Evolutionary conservation across 768 basidiomycete species (phyloP).

Genomic region (Hirschioporus abietinus): DNA sequence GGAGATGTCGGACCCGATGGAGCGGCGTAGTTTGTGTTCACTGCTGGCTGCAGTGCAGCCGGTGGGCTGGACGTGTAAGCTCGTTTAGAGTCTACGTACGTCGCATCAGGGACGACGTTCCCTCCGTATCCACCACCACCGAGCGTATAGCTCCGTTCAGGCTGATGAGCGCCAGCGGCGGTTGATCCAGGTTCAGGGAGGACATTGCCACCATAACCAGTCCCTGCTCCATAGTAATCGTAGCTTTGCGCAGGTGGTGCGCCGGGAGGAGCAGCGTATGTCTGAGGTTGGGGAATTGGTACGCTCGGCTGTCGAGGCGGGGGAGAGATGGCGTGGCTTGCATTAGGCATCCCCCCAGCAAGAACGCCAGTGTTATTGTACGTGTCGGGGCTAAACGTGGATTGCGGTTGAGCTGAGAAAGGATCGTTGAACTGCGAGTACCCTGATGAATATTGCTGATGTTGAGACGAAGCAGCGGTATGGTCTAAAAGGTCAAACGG

Average conservation of each 20-base stretch:
- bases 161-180: constrained; percentile 14
- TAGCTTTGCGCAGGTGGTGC: constrained; percentile 10
- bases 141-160: constrained; percentile 51
- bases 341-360: not conserved
- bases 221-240: constrained; percentile 11
- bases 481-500: constrained; percentile 38
- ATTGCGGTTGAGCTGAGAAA: constrained; percentile 32
- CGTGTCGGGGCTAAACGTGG: constrained; percentile 30
- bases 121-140: constrained; percentile 53
- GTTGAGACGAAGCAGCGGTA: constrained; percentile 35
- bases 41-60: constrained; percentile 19
- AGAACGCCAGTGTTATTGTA: constrained; percentile 31
- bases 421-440: constrained; percentile 47
- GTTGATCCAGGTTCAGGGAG: not conserved
- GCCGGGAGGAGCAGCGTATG: constrained; percentile 17
- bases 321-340: constrained; percentile 8
- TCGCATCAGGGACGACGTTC: constrained; percentile 34
- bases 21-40: constrained; percentile 3
- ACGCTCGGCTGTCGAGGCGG: constrained; percentile 18
- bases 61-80: constrained; percentile 23
- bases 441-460: constrained; percentile 42
- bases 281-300: constrained; percentile 18
- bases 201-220: not conserved
- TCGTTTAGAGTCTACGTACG: constrained; percentile 15
- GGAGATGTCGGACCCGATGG: constrained; percentile 7